Evolutionary conservation across 2,329 filamentous ascomycete species (phyloP), one percentile per base, ranked within the genome.

Genomic region (Talaromyces amestolkiae): DNA sequence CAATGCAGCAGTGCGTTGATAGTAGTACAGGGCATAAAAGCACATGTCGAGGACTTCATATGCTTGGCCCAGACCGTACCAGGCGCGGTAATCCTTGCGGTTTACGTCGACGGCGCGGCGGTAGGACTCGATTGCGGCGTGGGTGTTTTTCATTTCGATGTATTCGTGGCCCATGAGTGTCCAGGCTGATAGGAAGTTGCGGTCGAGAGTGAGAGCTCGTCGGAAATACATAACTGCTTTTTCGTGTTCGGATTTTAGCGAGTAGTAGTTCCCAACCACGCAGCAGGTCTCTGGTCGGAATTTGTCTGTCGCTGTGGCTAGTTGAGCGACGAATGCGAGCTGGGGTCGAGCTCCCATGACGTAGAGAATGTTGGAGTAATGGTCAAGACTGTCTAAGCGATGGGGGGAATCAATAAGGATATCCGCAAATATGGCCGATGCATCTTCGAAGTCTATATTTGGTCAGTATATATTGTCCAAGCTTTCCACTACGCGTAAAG

Each of bases 101-200:
- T 99, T 98, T 70, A 95, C 92, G 72, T 99, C 95, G 1, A 99
- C 94, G 1, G 95, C 95, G 49, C 95, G 89, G 1, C 95, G 88
- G 74, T 99, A 99, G 1, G 92, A 96, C 77, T 99, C 95, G 68
- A 99, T 98, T 9, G 95, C 95, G 0, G 95, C 94, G 73, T 99
- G 95, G 0, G 94, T 98, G 75, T 99, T 99, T 75, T 98, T 99
- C 79, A 99, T 88, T 78, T 99, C 95, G 63, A 98, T 93, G 72
- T 97, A 99, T 77, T 99, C 95, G 77, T 99, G 95, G 1, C 95
- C 95, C 94, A 99, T 98, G 1, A 99, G 83, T 0, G 95, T 99
- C 95, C 95, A 99, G 1, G 95, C 95, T 0, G 93, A 96, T 17
- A 97, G 85, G 75, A 95, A 99, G 31, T 89, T 90, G 10, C 94